Percentiles rank a stretch among this genome's conserved stretches.
Conservation (phyloP, 371 early-diverging fungal genomes). For the Conidiobolus incongruus region DNA sequence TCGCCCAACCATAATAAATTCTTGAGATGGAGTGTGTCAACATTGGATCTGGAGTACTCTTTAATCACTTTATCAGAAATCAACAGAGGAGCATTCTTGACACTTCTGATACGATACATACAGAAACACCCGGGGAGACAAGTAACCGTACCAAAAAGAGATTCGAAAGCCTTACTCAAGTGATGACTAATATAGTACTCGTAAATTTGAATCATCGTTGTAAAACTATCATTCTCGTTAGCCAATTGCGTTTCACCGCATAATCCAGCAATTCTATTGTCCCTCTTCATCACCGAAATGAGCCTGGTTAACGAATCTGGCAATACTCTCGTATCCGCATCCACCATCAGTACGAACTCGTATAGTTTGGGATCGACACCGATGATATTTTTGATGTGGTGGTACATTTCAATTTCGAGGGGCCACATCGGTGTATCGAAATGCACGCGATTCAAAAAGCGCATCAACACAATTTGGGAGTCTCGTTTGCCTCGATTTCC, state of each 20-base stretch:
- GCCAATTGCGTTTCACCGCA: slow-evolving; percentile 68
- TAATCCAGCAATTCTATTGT: slow-evolving; percentile 56
- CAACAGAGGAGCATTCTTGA: slow-evolving; percentile 30
- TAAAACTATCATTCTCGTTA: slow-evolving; percentile 77
- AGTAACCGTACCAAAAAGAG: slow-evolving; percentile 64
- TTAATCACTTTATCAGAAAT: slow-evolving; percentile 51
- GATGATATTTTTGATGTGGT: slow-evolving; percentile 69
- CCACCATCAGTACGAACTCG: slow-evolving; percentile 36
- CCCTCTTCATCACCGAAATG: slow-evolving; percentile 55
- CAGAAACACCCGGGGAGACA: slow-evolving; percentile 85
- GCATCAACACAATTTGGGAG: slow-evolving; percentile 61
- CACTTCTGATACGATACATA: slow-evolving; percentile 51
- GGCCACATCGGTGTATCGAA: slow-evolving; percentile 56
- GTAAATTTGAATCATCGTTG: slow-evolving; percentile 82
- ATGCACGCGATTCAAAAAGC: slow-evolving; percentile 49
- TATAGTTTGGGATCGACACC: slow-evolving; percentile 59
- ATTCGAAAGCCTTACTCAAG: slow-evolving; percentile 64
- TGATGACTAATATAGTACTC: slow-evolving; percentile 80
- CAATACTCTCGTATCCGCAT: slow-evolving; percentile 39
- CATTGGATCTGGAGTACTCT: slow-evolving; percentile 85
- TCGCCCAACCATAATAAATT: slow-evolving; percentile 61
- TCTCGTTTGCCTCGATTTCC: slow-evolving; percentile 80
- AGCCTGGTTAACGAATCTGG: slow-evolving; percentile 39
- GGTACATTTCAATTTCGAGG: slow-evolving; percentile 74
- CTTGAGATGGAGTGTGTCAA: slow-evolving; percentile 94